These are phyloP conservation scores for Tricholoma hemisulphureum DNA, from an alignment of 768 basidiomycete species.

Conservation along the genomic window DNA sequence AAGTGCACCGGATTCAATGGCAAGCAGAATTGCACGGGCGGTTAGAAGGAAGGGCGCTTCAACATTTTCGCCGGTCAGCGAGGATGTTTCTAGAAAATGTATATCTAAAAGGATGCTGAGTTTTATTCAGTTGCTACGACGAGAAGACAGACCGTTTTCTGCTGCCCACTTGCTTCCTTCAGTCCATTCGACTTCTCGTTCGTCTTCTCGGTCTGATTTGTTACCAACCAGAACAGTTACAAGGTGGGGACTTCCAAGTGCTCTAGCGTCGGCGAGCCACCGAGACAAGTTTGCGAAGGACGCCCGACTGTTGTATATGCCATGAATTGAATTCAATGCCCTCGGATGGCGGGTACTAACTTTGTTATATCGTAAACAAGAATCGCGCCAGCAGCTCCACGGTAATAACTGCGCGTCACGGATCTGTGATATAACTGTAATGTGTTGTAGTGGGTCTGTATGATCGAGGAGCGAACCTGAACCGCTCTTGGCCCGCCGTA, in stretches of 20 bases:
- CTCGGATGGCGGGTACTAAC: conserved; percentile 36
- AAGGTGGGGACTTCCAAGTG: conserved; percentile 88
- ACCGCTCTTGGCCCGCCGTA: conserved; percentile 95
- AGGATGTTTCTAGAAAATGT: conserved; percentile 92
- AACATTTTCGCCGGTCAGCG: conserved; percentile 88
- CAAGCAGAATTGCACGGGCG: conserved; percentile 82
- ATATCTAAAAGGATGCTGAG: conserved; percentile 54
- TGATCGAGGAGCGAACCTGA: conserved; percentile 51
- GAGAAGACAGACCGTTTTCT: conserved; percentile 70
- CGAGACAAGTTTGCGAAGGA: conserved; percentile 81
- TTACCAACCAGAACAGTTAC: conserved; percentile 92
- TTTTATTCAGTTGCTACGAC: conserved; percentile 1
- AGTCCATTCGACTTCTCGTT: conserved; percentile 91
- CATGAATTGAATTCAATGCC: neutral
- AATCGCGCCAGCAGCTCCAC: conserved; percentile 89
- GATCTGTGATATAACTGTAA: conserved; percentile 47
- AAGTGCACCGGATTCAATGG: conserved; percentile 86
- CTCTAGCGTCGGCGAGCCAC: conserved; percentile 93
- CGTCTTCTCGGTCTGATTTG: conserved; percentile 93
- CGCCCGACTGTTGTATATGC: conserved; percentile 58
- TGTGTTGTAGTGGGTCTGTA: neutral
- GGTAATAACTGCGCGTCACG: conserved; percentile 93
- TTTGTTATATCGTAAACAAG: conserved; percentile 94
- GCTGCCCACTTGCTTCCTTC: conserved; percentile 97
- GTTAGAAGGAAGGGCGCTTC: conserved; percentile 89